Percentiles rank a stretch among this genome's conserved stretches.
Evolutionary conservation across 2,329 filamentous ascomycete genomes (phyloP).

Genomic region (Scedosporium dehoogii): DNA sequence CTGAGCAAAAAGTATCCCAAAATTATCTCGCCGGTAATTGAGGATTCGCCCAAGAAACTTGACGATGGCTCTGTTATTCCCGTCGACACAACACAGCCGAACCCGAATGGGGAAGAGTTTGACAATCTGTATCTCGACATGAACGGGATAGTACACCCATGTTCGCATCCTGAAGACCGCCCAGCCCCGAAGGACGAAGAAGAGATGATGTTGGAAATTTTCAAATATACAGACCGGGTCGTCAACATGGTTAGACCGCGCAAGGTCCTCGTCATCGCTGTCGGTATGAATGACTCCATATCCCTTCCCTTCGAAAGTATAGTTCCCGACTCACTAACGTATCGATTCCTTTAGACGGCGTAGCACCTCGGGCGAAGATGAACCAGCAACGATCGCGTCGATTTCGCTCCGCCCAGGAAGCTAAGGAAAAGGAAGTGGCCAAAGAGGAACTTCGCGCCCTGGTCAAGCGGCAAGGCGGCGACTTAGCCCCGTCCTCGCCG

Average conservation of each 20-base stretch:
- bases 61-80: slow-evolving; percentile 75
- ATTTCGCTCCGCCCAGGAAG: slow-evolving; percentile 90
- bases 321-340: slow-evolving; percentile 64
- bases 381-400: slow-evolving; percentile 96
- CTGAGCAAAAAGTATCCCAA: slow-evolving; percentile 95
- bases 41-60: slow-evolving; percentile 72
- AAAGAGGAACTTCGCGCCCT: slow-evolving; percentile 81
- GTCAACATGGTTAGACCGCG: slow-evolving; percentile 97
- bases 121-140: slow-evolving; percentile 98
- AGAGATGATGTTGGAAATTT: slow-evolving; percentile 99
- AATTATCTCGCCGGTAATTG: slow-evolving; percentile 84
- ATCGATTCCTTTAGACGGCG: slow-evolving; percentile 56
- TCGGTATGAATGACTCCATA: slow-evolving; percentile 46
- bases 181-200: slow-evolving; percentile 88
- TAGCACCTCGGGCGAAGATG: slow-evolving; percentile 97
- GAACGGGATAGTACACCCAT: slow-evolving; percentile 99
- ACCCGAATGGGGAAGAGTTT: slow-evolving; percentile 95
- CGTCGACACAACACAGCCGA: slow-evolving; percentile 72
- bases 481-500: slow-evolving; percentile 28
- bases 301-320: slow-evolving; percentile 62
- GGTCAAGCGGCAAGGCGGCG: slow-evolving; percentile 67
- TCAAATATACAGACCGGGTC: slow-evolving; percentile 96
- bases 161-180: slow-evolving; percentile 90
- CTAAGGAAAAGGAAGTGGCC: slow-evolving; percentile 85
- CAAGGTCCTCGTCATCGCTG: slow-evolving; percentile 94